Evolutionary conservation across 2,329 filamentous ascomycete species (phyloP), one percentile per base, ranked within the genome.

Genomic region (Colletotrichum sp.): DNA sequence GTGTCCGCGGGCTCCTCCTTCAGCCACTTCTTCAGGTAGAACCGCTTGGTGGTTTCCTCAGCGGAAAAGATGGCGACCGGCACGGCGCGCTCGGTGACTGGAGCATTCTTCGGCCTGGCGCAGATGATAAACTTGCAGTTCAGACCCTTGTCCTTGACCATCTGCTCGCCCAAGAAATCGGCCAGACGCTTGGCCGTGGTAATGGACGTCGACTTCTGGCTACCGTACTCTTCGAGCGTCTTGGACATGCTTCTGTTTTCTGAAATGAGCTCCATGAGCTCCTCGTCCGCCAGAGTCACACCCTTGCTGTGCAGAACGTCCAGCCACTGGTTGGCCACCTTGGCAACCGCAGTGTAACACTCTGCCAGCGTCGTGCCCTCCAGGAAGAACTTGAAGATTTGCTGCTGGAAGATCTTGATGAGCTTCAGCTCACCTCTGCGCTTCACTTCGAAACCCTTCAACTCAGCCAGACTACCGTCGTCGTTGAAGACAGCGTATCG

Each of bases 101-200:
- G 96, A 0, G 96, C 95, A 81, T 95, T 95, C 81, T 93, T 95
- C 6, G 97, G 97, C 78, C 91, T 92, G 16, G 95, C 91, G 68
- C 96, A 98, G 81, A 99, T 98, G 83, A 99, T 98, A 85, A 99
- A 99, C 86, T 99, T 99, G 93, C 97, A 99, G 87, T 99, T 99
- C 80, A 99, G 85, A 5, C 97, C 97, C 85, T 99, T 99, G 86
- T 99, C 98, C 83, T 99, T 99, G 81, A 98, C 93, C 98, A 99
- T 99, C 82, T 98, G 96, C 83, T 98, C 96, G 44, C 97, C 97
- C 77, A 99, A 83, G 83, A 99, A 99, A 82, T 99, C 97, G 44
- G 97, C 97, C 57, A 99, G 87, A 78, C 97, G 95, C 81, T 94
- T 97, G 13, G 97, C 97, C 0, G 97, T 99, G 3, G 97, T 99